phyloP scores from a whole-genome alignment of 2,329 filamentous ascomycete genomes.

The Clarireedia sp. region DNA sequence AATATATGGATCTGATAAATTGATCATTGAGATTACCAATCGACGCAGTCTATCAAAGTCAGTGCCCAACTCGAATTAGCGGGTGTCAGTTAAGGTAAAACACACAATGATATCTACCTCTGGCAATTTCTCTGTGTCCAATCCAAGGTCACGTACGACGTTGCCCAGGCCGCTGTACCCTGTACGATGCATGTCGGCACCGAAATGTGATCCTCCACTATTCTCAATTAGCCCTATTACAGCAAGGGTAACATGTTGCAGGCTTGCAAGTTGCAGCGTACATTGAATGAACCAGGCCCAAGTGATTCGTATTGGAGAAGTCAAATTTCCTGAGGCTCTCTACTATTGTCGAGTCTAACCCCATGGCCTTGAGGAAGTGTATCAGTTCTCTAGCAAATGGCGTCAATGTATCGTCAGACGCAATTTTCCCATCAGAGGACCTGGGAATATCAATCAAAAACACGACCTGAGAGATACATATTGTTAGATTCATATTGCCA shows the following conservation, averaged over 20 bases:
- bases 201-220: constrained; percentile 49
- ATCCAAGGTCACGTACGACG: constrained; percentile 55
- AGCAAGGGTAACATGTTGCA: not conserved
- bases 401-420: constrained; percentile 29
- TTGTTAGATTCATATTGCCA: not conserved
- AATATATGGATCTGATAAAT: constrained; percentile 53
- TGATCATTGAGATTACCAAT: constrained; percentile 66
- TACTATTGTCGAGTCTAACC: constrained; percentile 55
- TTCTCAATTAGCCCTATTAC: constrained; percentile 1
- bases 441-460: constrained; percentile 59
- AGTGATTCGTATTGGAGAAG: constrained; percentile 61
- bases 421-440: constrained; percentile 21
- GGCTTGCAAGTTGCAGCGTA: constrained; percentile 36
- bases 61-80: not conserved
- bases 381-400: constrained; percentile 62
- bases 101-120: constrained; percentile 67
- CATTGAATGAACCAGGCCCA: constrained; percentile 84
- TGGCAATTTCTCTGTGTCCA: constrained; percentile 46
- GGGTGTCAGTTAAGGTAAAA: not conserved
- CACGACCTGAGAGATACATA: not conserved
- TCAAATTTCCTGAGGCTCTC: constrained; percentile 70
- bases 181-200: constrained; percentile 42
- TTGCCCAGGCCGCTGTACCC: constrained; percentile 69
- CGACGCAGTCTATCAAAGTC: constrained; percentile 57
- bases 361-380: constrained; percentile 14